These are phyloP conservation scores for Penicillium tannophilum DNA, from an alignment of 495 filamentous ascomycete genomes.

Conservation along the genomic window DNA sequence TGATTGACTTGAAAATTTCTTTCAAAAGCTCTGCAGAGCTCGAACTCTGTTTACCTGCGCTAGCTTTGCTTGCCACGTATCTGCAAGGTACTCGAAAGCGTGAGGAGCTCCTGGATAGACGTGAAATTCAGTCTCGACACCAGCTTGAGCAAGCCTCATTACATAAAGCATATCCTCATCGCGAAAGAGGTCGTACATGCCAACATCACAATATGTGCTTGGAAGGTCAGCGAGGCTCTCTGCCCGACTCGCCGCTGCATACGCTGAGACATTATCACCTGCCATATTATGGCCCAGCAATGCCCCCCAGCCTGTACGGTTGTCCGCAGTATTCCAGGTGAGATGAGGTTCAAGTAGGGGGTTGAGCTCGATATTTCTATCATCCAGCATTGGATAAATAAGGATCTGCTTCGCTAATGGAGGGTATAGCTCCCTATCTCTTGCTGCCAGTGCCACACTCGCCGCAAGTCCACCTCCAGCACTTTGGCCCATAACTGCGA, in stretches of 20 bases:
- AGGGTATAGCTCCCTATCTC: neutral
- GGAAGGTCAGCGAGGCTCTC: neutral
- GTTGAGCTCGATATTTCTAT: neutral
- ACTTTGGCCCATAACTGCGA: neutral
- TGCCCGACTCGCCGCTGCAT: neutral
- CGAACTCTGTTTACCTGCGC: too few relatives aligned
- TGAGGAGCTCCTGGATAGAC: neutral
- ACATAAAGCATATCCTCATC: constrained; percentile 3
- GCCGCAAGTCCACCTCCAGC: neutral
- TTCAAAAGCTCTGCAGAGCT: too few relatives aligned
- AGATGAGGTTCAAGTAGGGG: neutral
- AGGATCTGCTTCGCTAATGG: neutral
- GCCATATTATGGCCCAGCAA: too few relatives aligned
- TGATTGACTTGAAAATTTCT: too few relatives aligned
- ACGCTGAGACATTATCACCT: neutral
- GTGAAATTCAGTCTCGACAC: neutral
- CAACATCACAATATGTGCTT: constrained; percentile 1
- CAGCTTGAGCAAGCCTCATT: neutral
- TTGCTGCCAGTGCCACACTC: neutral
- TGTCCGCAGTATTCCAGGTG: neutral
- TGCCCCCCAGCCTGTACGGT: neutral
- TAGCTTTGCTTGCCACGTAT: too few relatives aligned
- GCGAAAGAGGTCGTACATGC: neutral
- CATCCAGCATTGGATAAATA: constrained; percentile 1
- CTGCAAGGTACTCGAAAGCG: neutral